Base-by-base conservation (phyloP, 2,329 filamentous ascomycete species). In the Aspergillus ibericus region DNA sequence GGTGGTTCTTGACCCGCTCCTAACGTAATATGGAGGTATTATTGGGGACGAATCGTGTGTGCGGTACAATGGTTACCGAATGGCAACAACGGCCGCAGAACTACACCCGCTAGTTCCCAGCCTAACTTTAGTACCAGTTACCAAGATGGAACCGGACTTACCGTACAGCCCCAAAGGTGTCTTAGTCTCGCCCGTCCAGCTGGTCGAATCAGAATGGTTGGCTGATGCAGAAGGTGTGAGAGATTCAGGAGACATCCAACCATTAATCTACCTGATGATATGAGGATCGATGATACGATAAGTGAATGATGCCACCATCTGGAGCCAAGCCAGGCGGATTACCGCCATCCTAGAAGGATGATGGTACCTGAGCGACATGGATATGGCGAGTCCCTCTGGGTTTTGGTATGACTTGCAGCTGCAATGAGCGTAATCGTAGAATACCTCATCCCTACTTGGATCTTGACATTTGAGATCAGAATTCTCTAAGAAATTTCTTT, bases 321-420 rank as follows among this genome's bases (percentile, higher is more conserved):
- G 34, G 27, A 51, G 35, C 29, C 34, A 27, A 20, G 50, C 34
- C 20, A 53, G 22, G 20, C 9, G 44, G 20, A 16, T 56, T 20
- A 36, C 29, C 13, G 44, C n/a, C 15, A 20, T 18, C 13, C 15
- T 25, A 12, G n/a, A 27, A 44, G 18, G 15, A 48, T 27, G 27
- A 53, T 34, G n/a, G 35, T 53, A 42, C 25, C 13, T 53, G 50
- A 15, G n/a, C 40, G 32, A 32, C 22, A 5, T 53, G 20, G 18
- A 27, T 40, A 7, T 50, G 16, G 13, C 47, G 35, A 32, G 32
- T 52, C 35, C 46, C 57, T 44, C 38, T 40, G 40, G 40, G 25
- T 50, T 59, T 36, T 46, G 38, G 55, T 61, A 65, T 66, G 62
- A 66, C 60, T 63, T 60, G 62, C 64, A 66, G 59, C 59, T 66